Evolutionary conservation across 1,284 basidiomycete species (phyloP).

Genomic region (Neonothopanus nambi): DNA sequence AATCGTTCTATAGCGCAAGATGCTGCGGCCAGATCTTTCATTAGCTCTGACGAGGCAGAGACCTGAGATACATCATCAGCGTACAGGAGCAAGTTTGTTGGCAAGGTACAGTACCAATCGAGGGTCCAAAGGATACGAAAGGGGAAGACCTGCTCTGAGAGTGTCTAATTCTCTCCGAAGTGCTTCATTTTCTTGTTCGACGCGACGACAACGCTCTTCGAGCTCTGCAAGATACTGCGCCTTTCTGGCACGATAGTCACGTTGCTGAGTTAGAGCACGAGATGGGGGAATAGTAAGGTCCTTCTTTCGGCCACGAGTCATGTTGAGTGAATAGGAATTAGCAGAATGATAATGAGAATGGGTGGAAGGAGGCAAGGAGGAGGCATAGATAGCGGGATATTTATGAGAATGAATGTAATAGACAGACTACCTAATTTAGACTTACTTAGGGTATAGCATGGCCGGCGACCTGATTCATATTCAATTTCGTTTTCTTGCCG

Average conservation of each 20-base stretch:
- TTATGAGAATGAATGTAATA: too few relatives aligned
- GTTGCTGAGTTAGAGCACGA: slow-evolving; percentile 52
- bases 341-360: too few relatives aligned
- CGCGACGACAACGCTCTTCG: slow-evolving; percentile 50
- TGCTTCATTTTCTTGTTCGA: slow-evolving; percentile 54
- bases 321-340: background rate
- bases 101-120: slow-evolving; percentile 43
- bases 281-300: slow-evolving; percentile 55
- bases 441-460: too few relatives aligned
- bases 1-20: slow-evolving; percentile 48
- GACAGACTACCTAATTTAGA: too few relatives aligned
- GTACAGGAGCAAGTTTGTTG: background rate
- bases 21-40: slow-evolving; percentile 47
- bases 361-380: too few relatives aligned
- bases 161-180: slow-evolving; percentile 49
- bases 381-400: too few relatives aligned
- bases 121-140: slow-evolving; percentile 33
- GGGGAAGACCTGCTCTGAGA: slow-evolving; percentile 34
- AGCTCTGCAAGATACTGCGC: slow-evolving; percentile 56
- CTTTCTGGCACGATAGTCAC: slow-evolving; percentile 64
- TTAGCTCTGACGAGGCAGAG: slow-evolving; percentile 50
- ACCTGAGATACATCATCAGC: slow-evolving; percentile 28
- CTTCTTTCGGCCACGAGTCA: slow-evolving; percentile 67
- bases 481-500: too few relatives aligned
- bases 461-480: too few relatives aligned